Conservation (phyloP, 345 rosid species). For the Raphanus raphanistrum region DNA sequence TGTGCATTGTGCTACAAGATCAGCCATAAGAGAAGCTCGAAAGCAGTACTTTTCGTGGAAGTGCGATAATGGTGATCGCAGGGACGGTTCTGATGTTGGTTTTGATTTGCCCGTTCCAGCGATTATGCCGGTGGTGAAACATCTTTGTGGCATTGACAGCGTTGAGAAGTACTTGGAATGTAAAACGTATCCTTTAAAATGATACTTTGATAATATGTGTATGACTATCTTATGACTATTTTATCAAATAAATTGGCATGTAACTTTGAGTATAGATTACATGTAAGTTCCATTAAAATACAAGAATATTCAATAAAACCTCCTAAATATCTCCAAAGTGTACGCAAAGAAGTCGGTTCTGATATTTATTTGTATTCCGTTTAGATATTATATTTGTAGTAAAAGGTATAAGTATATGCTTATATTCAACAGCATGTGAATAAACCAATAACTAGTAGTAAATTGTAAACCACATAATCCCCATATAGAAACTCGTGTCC, state of each 20-base stretch:
- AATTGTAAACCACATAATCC: slow-evolving; percentile 27
- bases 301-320: not conserved
- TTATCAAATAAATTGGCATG: not conserved
- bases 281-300: not conserved
- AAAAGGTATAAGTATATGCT: not conserved
- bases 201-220: not conserved
- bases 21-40: slow-evolving; percentile 72
- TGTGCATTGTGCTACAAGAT: slow-evolving; percentile 79
- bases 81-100: slow-evolving; percentile 15
- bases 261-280: not conserved
- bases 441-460: not conserved
- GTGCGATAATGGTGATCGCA: not conserved
- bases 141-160: slow-evolving; percentile 64
- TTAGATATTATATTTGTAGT: slow-evolving; percentile 2
- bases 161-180: slow-evolving; percentile 63
- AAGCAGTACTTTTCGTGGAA: slow-evolving; percentile 64
- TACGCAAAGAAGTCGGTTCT: slow-evolving; percentile 16
- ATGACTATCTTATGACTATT: not conserved
- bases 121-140: slow-evolving; percentile 77
- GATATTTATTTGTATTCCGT: not conserved
- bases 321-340: not conserved
- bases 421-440: not conserved
- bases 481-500: slow-evolving; percentile 17
- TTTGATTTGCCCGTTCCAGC: slow-evolving; percentile 78
- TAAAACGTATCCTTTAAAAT: slow-evolving; percentile 28